Evolutionary conservation across 2,329 filamentous ascomycete genomes (phyloP).

Genomic region (Calonectria hawksworthii): DNA sequence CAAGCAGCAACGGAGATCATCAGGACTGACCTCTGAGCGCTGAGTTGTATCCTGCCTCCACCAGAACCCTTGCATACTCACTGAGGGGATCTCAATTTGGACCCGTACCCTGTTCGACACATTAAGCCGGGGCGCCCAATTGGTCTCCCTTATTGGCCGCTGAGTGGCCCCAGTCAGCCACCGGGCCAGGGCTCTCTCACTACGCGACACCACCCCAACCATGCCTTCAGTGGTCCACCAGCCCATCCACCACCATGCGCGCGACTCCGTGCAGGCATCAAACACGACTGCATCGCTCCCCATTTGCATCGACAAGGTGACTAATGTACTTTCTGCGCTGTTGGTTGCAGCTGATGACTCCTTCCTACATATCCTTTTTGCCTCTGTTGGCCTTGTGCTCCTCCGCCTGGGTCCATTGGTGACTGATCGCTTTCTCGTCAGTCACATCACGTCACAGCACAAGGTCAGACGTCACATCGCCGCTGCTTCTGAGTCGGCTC

Average conservation of each 20-base stretch:
- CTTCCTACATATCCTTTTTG: background rate
- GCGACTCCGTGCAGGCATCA: background rate
- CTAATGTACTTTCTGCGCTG: background rate
- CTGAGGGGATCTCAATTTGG: conserved; percentile 12
- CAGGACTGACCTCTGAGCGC: conserved; percentile 12
- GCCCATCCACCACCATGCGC: conserved; percentile 14
- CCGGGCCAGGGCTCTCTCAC: conserved; percentile 2
- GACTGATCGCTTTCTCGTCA: conserved; percentile 7
- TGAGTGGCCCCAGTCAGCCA: conserved; percentile 19
- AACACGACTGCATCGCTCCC: background rate
- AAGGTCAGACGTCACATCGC: conserved; percentile 20
- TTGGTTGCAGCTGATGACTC: conserved; percentile 4
- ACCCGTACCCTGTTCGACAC: conserved; percentile 6
- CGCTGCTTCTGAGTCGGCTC: conserved; percentile 8
- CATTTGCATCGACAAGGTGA: background rate
- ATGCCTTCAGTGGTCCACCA: conserved; percentile 10
- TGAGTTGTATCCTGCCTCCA: conserved; percentile 11
- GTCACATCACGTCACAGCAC: conserved; percentile 13
- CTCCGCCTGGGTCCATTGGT: background rate
- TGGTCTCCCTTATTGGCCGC: conserved; percentile 24
- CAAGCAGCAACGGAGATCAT: background rate
- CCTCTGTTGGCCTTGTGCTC: background rate
- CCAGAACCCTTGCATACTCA: conserved; percentile 6
- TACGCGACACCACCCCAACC: background rate
- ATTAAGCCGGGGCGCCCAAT: conserved; percentile 23